Evolutionary conservation across 2,329 filamentous ascomycete genomes (phyloP).

Genomic region (Hymenoscyphus repandus): DNA sequence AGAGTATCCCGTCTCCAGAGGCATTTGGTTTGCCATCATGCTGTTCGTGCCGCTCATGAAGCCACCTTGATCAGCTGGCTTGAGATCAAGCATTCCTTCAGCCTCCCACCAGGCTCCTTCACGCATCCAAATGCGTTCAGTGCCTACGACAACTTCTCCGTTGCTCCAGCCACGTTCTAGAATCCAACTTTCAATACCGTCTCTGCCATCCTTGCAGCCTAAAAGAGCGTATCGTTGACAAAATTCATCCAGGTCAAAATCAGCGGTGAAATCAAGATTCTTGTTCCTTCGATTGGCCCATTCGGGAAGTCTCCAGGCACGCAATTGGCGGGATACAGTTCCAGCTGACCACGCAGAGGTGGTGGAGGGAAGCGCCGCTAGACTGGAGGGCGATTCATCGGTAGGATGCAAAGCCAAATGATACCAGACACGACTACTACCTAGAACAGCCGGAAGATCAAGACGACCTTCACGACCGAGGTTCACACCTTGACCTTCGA

Average conservation of each 20-base stretch:
- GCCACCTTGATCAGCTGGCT: conserved; percentile 37
- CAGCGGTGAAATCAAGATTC: conserved; percentile 89
- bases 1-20: conserved; percentile 70
- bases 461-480: conserved; percentile 74
- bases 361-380: conserved; percentile 66
- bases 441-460: conserved; percentile 68
- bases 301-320: conserved; percentile 88
- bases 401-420: conserved; percentile 89
- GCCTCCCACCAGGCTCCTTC: conserved; percentile 97
- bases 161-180: conserved; percentile 97
- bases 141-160: conserved; percentile 86
- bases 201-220: conserved; percentile 83
- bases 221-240: conserved; percentile 73
- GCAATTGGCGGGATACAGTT: conserved; percentile 84
- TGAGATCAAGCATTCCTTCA: conserved; percentile 90
- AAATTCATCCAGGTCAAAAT: conserved; percentile 94
- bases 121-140: conserved; percentile 91
- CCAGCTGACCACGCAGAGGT: conserved; percentile 92
- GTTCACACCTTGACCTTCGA: conserved; percentile 71
- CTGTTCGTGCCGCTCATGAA: conserved; percentile 38
- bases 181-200: conserved; percentile 91
- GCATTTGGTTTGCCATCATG: conserved; percentile 46
- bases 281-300: conserved; percentile 94
- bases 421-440: conserved; percentile 89
- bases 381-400: conserved; percentile 71